A percentile compares a stretch with the other conserved stretches of the same genome.
These are phyloP conservation scores for Gentiana dahurica DNA, from an alignment of 257 asterid species.

Conservation along the genomic window DNA sequence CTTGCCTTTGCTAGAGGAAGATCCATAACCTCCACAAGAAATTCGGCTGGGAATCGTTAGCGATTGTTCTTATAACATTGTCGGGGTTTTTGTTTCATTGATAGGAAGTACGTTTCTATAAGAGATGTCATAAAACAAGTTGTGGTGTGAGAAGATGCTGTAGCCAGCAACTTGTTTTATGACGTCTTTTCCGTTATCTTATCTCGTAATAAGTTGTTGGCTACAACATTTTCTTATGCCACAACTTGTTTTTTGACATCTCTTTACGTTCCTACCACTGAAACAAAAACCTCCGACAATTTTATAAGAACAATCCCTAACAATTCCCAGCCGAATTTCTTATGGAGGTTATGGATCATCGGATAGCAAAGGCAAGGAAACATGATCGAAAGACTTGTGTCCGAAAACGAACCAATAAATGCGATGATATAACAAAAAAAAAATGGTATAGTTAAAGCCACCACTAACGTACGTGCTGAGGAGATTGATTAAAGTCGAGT, in stretches of 20 bases:
- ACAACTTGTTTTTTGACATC: constrained; percentile 11
- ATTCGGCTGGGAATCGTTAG: constrained; percentile 17
- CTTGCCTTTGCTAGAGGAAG: constrained; percentile 41
- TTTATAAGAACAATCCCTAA: constrained; percentile 16
- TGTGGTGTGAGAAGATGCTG: too few species aligned
- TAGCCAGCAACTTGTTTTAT: too few species aligned
- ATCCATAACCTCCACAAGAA: constrained; percentile 17
- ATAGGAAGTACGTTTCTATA: constrained; percentile 25
- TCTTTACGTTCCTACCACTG: constrained; percentile 28
- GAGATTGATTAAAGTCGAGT: constrained; percentile 32
- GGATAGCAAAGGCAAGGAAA: constrained; percentile 44
- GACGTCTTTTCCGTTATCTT: too few species aligned
- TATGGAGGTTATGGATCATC: constrained; percentile 23
- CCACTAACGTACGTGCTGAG: constrained; percentile 26
- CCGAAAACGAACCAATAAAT: constrained; percentile 34
- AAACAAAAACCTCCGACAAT: constrained; percentile 17
- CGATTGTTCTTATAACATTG: constrained; percentile 16
- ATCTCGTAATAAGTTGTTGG: too few species aligned
- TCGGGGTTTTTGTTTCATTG: constrained; percentile 18
- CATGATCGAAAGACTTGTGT: constrained; percentile 23
- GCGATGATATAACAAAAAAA: constrained; percentile 40
- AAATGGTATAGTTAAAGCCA: constrained; percentile 16
- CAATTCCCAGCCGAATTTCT: constrained; percentile 17
- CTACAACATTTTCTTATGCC: too few species aligned
- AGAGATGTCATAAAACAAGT: constrained; percentile 17